These are phyloP conservation scores for Leptographium galeiforme DNA, from an alignment of 2,329 filamentous ascomycete species.

Conservation along the genomic window DNA sequence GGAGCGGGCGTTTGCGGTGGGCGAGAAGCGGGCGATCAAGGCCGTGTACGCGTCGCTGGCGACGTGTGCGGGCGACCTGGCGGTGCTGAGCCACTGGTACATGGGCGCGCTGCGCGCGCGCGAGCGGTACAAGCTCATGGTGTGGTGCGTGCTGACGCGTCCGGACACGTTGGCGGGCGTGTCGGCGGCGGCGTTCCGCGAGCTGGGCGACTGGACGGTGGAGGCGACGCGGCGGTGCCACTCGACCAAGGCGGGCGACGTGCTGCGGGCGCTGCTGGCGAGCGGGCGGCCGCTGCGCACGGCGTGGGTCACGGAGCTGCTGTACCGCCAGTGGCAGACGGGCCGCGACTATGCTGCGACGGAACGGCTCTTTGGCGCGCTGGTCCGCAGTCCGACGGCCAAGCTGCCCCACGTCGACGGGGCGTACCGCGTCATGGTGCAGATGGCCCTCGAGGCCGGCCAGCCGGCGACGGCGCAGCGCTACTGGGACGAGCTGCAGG, in stretches of 20 bases:
- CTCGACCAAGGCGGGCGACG: constrained; percentile 15
- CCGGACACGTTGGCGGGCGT: constrained; percentile 13
- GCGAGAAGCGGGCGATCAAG: constrained; percentile 12
- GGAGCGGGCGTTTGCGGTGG: constrained; percentile 14
- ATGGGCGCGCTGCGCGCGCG: constrained; percentile 16
- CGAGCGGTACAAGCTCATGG: constrained; percentile 15
- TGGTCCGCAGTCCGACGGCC: constrained; percentile 5
- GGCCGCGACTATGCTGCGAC: constrained; percentile 14
- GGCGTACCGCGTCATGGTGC: constrained; percentile 25
- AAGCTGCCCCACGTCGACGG: constrained; percentile 16
- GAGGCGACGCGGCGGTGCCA: constrained; percentile 18
- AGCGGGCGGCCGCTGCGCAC: constrained; percentile 14
- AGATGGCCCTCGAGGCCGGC: constrained; percentile 24
- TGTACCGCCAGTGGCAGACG: constrained; percentile 22
- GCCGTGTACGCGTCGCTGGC: constrained; percentile 20
- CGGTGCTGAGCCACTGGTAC: constrained; percentile 18
- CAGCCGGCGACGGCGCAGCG: constrained; percentile 17
- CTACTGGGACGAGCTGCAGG: constrained; percentile 17
- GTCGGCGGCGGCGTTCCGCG: constrained; percentile 10
- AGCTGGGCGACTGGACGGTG: constrained; percentile 19
- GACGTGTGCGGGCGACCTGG: constrained; percentile 11
- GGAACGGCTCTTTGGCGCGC: constrained; percentile 15
- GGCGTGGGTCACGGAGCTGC: constrained; percentile 23
- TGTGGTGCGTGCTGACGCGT: constrained; percentile 21
- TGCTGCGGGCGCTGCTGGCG: constrained; percentile 18